Evolutionary conservation across 169 alveolate species (phyloP).

Genomic region (Toxoplasma gondii): DNA sequence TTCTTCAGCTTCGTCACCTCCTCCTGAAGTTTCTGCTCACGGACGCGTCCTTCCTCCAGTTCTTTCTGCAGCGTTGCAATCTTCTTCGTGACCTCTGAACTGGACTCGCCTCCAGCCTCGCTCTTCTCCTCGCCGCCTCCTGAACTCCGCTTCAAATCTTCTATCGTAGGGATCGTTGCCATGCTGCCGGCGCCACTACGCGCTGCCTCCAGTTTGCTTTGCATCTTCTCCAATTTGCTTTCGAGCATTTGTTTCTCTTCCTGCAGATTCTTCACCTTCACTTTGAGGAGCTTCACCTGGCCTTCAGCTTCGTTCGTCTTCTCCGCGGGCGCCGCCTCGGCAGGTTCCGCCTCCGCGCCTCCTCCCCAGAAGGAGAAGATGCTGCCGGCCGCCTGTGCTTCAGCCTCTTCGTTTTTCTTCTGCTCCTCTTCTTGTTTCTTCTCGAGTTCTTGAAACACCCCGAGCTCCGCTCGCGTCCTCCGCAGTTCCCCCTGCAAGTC

Average conservation of each 20-base stretch:
- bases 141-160: neutral
- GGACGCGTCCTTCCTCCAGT: neutral
- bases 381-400: neutral
- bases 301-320: neutral
- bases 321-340: neutral
- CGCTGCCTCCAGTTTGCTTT: neutral
- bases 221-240: neutral
- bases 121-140: neutral
- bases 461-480: neutral
- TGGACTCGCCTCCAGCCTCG: neutral
- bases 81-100: neutral
- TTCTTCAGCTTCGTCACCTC: neutral
- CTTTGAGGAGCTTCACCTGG: neutral
- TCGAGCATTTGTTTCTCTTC: neutral
- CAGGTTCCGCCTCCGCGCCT: neutral
- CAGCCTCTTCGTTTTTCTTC: neutral
- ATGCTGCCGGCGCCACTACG: constrained; percentile 5
- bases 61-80: neutral
- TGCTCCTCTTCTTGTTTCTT: neutral
- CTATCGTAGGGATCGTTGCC: constrained; percentile 39
- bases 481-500: neutral
- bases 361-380: constrained; percentile 13
- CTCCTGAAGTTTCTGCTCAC: neutral
- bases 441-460: neutral
- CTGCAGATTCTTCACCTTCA: neutral